Conservation (phyloP, 2,329 filamentous ascomycete species). For the Colletotrichum endophyticum region DNA sequence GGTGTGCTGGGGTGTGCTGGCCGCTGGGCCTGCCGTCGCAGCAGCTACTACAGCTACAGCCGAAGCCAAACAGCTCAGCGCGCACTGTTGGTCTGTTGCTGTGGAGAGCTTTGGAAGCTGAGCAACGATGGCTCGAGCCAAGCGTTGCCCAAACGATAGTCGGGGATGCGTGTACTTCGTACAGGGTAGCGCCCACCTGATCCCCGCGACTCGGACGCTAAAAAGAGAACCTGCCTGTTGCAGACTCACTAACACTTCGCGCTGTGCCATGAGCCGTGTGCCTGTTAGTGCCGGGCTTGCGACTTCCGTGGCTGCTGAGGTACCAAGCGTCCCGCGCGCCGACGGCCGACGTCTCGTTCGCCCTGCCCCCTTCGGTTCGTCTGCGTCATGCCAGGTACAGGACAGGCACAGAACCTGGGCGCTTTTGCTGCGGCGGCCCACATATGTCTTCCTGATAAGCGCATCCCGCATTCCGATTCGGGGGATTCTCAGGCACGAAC, state of each 20-base stretch:
- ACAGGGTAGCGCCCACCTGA: not conserved
- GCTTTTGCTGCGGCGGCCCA: not conserved
- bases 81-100: slow-evolving; percentile 7
- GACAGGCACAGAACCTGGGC: not conserved
- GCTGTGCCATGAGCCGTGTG: not conserved
- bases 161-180: not conserved
- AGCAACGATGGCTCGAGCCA: slow-evolving; percentile 4
- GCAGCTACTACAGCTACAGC: not conserved
- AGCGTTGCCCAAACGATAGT: slow-evolving; percentile 11
- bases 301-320: not conserved
- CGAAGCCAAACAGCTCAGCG: not conserved
- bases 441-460: not conserved
- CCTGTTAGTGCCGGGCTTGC: not conserved
- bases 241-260: not conserved
- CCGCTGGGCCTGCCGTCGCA: not conserved
- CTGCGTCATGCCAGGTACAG: slow-evolving; percentile 19
- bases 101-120: slow-evolving; percentile 12
- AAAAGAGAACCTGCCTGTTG: slow-evolving; percentile 18
- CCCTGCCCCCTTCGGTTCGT: not conserved
- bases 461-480: not conserved
- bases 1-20: not conserved
- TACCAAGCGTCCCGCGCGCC: not conserved
- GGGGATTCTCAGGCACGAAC: not conserved
- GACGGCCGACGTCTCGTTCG: not conserved
- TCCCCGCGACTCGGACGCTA: slow-evolving; percentile 4